Base-by-base conservation (phyloP, 148 eudicot species). In the Fagopyrum esculentum region DNA sequence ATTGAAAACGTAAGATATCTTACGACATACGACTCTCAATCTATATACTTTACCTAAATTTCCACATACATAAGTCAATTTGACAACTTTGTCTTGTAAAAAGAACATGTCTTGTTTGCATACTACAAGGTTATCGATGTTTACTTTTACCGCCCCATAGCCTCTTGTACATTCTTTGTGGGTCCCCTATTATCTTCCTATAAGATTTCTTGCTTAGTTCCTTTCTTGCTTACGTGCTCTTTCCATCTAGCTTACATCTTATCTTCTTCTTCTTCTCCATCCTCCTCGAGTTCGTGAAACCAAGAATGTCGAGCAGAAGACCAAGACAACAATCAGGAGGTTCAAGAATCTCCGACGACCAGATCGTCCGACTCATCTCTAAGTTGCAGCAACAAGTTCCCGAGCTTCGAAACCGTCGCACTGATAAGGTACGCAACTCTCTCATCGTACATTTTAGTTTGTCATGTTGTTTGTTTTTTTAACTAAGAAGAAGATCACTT, bases 351-450 rank as follows among this genome's bases (percentile, higher is more conserved):
- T 77, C 78, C 0, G 94, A 92, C 74, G 97, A 87, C 60, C 92
- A 92, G 82, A 92, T 89, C 77, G 82, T 83, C n/a, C 86, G 88
- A 46, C 94, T 89, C 26, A 79, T 92, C 55, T 84, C 91, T 77
- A 92, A 92, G 84, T 78, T 92, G 51, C 90, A 89, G 69, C 94
- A 88, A 60, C 89, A 88, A 29, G 85, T 92, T 73, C 97, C 97
- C 35, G 94, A 88, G 82, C 81, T 92, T 73, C 87, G 82, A 30
- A 88, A 77, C 63, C 77, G 93, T 54, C 89, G 86, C 61, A 80
- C 89, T 15, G 77, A 85, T 79, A 87, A 89, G 90, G 97, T 74
- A 13, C 43, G 30, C 30, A 35, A 6, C 16, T 17, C 50, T 71
- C 3, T 35, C 17, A 3, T 50, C 5, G 4, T 69, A 1, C 19